Conservation (phyloP, 2,329 filamentous ascomycete genomes). For the Nigrospora sphaerica region DNA sequence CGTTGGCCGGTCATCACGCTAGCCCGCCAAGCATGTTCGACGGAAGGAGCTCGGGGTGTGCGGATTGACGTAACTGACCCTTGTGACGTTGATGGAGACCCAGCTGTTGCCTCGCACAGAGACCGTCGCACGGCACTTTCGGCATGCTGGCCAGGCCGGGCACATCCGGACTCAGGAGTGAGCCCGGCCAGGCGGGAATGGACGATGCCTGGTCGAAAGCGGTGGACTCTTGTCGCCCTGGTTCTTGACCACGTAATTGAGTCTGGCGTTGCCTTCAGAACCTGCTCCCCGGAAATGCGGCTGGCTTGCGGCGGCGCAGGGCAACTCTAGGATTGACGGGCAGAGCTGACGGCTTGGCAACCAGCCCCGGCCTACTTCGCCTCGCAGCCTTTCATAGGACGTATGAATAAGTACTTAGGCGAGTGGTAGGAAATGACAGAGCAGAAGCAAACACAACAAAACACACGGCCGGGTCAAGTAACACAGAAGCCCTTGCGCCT, state of each 20-base stretch:
- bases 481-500: too few relatives aligned
- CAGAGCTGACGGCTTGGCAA: too few relatives aligned
- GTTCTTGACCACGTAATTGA: neutral
- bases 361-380: too few relatives aligned
- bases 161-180: neutral
- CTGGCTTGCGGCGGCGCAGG: neutral
- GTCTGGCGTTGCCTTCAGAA: neutral
- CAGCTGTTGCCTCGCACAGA: constrained; percentile 1
- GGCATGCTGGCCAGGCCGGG: neutral
- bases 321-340: neutral
- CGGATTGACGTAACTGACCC: constrained; percentile 1
- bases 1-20: too few relatives aligned
- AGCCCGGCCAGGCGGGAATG: neutral
- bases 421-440: too few relatives aligned
- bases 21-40: too few relatives aligned
- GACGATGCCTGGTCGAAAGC: too few relatives aligned
- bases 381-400: too few relatives aligned
- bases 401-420: too few relatives aligned
- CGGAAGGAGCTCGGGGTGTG: neutral
- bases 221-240: neutral
- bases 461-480: too few relatives aligned
- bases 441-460: too few relatives aligned
- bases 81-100: neutral
- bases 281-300: neutral
- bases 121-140: neutral